A percentile compares a stretch with the other conserved stretches of the same genome.
Conservation (phyloP, 2,329 filamentous ascomycete species). For the Tothia fuscella region DNA sequence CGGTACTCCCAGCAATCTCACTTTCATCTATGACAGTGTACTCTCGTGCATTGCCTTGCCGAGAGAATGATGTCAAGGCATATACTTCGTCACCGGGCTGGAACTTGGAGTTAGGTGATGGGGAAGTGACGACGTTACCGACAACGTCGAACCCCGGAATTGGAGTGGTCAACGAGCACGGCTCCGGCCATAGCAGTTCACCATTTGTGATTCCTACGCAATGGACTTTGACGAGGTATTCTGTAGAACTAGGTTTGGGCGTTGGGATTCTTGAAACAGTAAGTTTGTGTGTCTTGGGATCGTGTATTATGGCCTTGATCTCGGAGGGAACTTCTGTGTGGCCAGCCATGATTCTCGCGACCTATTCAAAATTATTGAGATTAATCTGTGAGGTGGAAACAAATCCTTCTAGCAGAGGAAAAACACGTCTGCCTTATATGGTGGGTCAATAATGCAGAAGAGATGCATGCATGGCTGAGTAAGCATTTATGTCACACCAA, state of each 20-base stretch:
- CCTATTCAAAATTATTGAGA: too few species aligned
- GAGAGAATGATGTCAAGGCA: constrained; percentile 5
- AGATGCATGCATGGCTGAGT: too few species aligned
- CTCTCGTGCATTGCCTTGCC: constrained; percentile 6
- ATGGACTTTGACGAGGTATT: constrained; percentile 31
- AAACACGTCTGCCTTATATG: too few species aligned
- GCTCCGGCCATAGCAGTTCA: constrained; percentile 33
- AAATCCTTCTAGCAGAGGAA: too few species aligned
- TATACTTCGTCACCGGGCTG: constrained; percentile 3
- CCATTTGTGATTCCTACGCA: constrained; percentile 28
- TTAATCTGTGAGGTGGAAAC: too few species aligned
- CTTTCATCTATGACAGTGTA: constrained; percentile 1
- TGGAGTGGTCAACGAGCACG: constrained; percentile 17
- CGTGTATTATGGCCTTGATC: constrained; percentile 14
- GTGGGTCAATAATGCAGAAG: too few species aligned
- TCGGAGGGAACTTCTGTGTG: too few species aligned
- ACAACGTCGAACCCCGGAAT: constrained; percentile 33
- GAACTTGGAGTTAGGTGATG: constrained; percentile 12
- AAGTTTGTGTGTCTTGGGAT: constrained; percentile 13
- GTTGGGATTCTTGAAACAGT: constrained; percentile 14
- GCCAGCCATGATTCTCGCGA: too few species aligned
- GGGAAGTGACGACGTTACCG: constrained; percentile 26
- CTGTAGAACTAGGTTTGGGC: constrained; percentile 15
- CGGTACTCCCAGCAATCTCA: constrained; percentile 8
- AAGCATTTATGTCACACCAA: too few species aligned